Evolutionary conservation across 1,139 yeast species (phyloP).

Genomic region (Hansenula sp.): DNA sequence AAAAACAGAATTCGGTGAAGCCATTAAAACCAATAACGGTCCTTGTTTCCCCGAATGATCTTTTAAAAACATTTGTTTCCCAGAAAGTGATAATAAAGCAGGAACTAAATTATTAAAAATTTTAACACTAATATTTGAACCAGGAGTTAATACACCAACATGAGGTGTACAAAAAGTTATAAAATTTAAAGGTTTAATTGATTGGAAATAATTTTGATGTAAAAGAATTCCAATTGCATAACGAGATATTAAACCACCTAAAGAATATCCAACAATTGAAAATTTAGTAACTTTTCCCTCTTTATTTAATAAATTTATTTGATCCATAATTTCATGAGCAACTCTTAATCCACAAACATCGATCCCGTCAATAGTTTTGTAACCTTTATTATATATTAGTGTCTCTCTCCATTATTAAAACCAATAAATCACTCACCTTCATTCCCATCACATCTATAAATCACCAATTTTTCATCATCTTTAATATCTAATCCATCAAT

Average conservation of each 20-base stretch:
- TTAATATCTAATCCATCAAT: slow-evolving; percentile 9
- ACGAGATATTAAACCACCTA: slow-evolving; percentile 77
- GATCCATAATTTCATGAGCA: slow-evolving; percentile 56
- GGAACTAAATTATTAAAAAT: slow-evolving; percentile 62
- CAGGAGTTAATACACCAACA: slow-evolving; percentile 71
- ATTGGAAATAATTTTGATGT: slow-evolving; percentile 48
- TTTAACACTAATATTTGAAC: slow-evolving; percentile 37
- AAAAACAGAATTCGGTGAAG: slow-evolving; percentile 58
- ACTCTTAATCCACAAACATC: slow-evolving; percentile 80
- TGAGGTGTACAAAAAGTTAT: slow-evolving; percentile 81
- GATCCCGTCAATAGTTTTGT: slow-evolving; percentile 79
- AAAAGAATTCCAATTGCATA: slow-evolving; percentile 71
- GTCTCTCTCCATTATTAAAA: no score
- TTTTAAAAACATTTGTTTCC: slow-evolving; percentile 63
- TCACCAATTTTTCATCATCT: slow-evolving; percentile 33
- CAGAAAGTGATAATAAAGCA: slow-evolving; percentile 60
- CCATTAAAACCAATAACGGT: slow-evolving; percentile 64
- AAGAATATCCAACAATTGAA: slow-evolving; percentile 74
- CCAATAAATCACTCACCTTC: no score
- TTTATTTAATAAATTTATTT: slow-evolving; percentile 34
- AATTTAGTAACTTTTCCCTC: slow-evolving; percentile 41
- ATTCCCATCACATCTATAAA: slow-evolving; percentile 59
- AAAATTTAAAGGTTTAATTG: slow-evolving; percentile 48
- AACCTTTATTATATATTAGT: slow-evolving; percentile 18
- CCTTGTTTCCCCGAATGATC: slow-evolving; percentile 32